phyloP scores from a whole-genome alignment of 1,139 yeast species.

The Sugiyamaella sp. region DNA sequence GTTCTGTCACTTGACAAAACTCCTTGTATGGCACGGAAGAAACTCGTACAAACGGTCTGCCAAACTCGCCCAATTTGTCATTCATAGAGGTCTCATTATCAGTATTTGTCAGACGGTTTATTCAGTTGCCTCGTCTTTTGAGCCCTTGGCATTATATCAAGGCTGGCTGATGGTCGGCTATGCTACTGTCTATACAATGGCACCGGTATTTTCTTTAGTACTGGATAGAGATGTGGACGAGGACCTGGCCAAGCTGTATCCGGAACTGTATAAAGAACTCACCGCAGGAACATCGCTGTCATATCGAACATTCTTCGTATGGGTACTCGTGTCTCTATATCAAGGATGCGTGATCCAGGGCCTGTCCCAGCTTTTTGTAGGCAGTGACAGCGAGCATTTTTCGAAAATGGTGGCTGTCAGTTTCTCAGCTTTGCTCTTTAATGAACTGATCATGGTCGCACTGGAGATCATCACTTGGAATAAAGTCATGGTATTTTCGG shows the following conservation, averaged over 20 bases:
- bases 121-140: slow-evolving; percentile 82
- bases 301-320: slow-evolving; percentile 82
- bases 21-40: slow-evolving; percentile 96
- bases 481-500: slow-evolving; percentile 71
- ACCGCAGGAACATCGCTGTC: slow-evolving; percentile 87
- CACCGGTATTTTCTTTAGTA: slow-evolving; percentile 93
- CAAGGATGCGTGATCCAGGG: slow-evolving; percentile 85
- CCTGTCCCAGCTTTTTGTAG: slow-evolving; percentile 72
- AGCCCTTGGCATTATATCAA: slow-evolving; percentile 90
- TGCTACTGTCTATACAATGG: slow-evolving; percentile 97
- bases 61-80: slow-evolving; percentile 90
- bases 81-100: slow-evolving; percentile 92
- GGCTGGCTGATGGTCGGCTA: slow-evolving; percentile 99
- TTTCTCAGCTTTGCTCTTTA: slow-evolving; percentile 76
- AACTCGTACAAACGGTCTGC: slow-evolving; percentile 96
- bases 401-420: slow-evolving; percentile 81
- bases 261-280: slow-evolving; percentile 91
- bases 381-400: slow-evolving; percentile 59
- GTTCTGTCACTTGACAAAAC: slow-evolving; percentile 83
- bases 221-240: slow-evolving; percentile 92
- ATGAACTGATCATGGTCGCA: slow-evolving; percentile 93
- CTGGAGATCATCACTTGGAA: slow-evolving; percentile 92
- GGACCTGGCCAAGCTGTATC: slow-evolving; percentile 84
- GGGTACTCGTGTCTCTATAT: slow-evolving; percentile 85
- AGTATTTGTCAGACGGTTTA: slow-evolving; percentile 97